These are phyloP conservation scores for Scheffersomyces insectosa DNA, from an alignment of 1,139 yeast species.

Conservation along the genomic window DNA sequence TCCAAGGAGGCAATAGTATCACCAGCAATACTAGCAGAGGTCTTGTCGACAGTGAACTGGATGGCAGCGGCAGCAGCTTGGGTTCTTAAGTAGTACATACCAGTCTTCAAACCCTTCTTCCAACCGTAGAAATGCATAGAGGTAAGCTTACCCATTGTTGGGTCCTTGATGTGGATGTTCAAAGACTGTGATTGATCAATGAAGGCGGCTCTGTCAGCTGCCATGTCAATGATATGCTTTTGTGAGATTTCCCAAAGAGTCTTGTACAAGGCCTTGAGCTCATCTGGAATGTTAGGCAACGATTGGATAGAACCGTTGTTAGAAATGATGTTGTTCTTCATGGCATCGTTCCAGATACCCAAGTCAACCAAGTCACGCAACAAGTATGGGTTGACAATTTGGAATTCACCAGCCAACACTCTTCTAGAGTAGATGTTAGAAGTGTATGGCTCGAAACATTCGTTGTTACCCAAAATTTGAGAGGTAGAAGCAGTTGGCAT, in stretches of 20 bases:
- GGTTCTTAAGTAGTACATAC: constrained; percentile 63
- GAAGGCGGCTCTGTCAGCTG: constrained; percentile 61
- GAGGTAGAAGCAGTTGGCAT: constrained; percentile 70
- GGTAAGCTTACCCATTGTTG: constrained; percentile 60
- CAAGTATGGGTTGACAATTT: constrained; percentile 58
- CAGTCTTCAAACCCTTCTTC: constrained; percentile 65
- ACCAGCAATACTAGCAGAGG: constrained; percentile 21
- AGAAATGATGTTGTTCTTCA: constrained; percentile 53
- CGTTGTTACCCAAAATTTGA: constrained; percentile 60
- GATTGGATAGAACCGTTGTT: constrained; percentile 59
- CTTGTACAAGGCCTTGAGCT: constrained; percentile 52
- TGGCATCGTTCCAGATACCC: constrained; percentile 54
- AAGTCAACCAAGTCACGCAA: constrained; percentile 54
- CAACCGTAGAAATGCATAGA: constrained; percentile 64
- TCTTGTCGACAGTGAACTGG: constrained; percentile 57
- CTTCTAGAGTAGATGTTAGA: constrained; percentile 61
- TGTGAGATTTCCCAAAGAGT: constrained; percentile 67
- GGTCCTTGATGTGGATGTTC: constrained; percentile 55
- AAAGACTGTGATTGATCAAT: constrained; percentile 63
- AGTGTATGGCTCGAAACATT: constrained; percentile 64
- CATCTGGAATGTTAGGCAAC: constrained; percentile 51
- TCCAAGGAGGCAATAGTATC: constrained; percentile 48
- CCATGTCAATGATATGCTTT: constrained; percentile 57
- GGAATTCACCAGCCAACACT: constrained; percentile 63
- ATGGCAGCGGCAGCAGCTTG: constrained; percentile 66